Percentiles rank a stretch among this genome's conserved stretches.
Conservation (phyloP, 2,329 filamentous ascomycete genomes). For the Verticillium albo-atrum region DNA sequence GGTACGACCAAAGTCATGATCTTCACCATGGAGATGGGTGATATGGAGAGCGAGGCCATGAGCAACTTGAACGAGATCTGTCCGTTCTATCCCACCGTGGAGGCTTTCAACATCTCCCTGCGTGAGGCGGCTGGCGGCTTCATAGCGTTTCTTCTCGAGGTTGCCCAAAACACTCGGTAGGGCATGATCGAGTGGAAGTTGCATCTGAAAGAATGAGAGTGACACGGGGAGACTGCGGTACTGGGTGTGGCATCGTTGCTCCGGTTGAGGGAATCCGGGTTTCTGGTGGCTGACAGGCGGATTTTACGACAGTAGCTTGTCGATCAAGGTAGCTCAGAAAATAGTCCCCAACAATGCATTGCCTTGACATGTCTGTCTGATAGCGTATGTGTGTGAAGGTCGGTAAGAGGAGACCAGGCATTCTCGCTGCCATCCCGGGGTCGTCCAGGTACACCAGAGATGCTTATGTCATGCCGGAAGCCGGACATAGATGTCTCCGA, state of each 20-base stretch:
- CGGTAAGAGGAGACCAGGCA: too few relatives aligned
- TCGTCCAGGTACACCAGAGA: too few relatives aligned
- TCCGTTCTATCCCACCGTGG: slow-evolving; percentile 39
- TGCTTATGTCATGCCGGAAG: background rate
- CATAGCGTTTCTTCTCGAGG: slow-evolving; percentile 36
- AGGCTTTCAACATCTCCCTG: slow-evolving; percentile 36
- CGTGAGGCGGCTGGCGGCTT: slow-evolving; percentile 38
- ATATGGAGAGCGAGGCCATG: slow-evolving; percentile 17
- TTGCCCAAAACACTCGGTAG: background rate
- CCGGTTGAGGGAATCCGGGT: too few relatives aligned
- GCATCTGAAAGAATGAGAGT: background rate
- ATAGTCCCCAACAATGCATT: too few relatives aligned
- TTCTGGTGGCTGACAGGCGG: too few relatives aligned
- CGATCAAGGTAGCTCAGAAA: too few relatives aligned
- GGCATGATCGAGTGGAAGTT: background rate
- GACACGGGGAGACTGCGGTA: too few relatives aligned
- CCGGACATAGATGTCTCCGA: background rate
- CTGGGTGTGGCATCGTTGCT: too few relatives aligned
- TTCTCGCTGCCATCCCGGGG: too few relatives aligned
- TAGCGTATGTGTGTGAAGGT: too few relatives aligned
- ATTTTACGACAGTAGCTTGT: too few relatives aligned
- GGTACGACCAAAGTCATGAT: slow-evolving; percentile 32
- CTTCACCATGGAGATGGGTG: slow-evolving; percentile 43
- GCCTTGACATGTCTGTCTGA: too few relatives aligned
- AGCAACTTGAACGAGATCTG: background rate